Percentiles rank a stretch among this genome's conserved stretches.
Conservation (phyloP, 495 filamentous ascomycete genomes). For the Podospora comata region DNA sequence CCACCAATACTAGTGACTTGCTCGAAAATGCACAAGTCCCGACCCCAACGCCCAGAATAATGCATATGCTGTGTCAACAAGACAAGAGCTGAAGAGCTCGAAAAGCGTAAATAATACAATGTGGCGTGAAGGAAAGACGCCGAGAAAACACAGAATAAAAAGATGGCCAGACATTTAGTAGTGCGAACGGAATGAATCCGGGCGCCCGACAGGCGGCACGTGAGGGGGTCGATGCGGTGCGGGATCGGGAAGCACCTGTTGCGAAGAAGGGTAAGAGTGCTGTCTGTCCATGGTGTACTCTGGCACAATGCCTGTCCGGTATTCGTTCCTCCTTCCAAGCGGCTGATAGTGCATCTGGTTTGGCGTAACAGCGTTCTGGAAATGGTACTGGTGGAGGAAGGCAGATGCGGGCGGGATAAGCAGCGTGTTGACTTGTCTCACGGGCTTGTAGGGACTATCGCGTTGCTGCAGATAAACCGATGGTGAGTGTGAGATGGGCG, state of each 20-base stretch:
- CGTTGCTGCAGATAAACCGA: constrained; percentile 60
- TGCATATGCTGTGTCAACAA: background rate
- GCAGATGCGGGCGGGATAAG: constrained; percentile 82
- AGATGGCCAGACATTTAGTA: background rate
- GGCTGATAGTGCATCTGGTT: constrained; percentile 96
- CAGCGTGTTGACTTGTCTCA: constrained; percentile 83
- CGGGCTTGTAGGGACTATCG: constrained; percentile 84
- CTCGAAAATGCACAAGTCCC: background rate
- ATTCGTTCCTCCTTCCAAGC: constrained; percentile 72
- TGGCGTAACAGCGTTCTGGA: constrained; percentile 44
- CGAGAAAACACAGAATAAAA: background rate
- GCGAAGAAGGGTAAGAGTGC: background rate
- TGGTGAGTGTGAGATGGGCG: constrained; percentile 54
- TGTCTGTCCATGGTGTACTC: constrained; percentile 49
- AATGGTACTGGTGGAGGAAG: constrained; percentile 71
- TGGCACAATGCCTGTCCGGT: constrained; percentile 77
- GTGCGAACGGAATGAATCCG: background rate
- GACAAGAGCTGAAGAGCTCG: background rate
- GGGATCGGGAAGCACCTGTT: background rate
- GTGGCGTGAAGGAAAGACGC: background rate
- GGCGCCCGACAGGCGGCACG: background rate
- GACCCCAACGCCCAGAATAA: background rate
- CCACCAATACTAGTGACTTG: background rate
- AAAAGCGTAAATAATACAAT: background rate
- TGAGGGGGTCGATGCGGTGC: background rate